A percentile compares a stretch with the other conserved stretches of the same genome.
Evolutionary conservation across 2,329 filamentous ascomycete genomes (phyloP).

Genomic region (Aulographum hederae): DNA sequence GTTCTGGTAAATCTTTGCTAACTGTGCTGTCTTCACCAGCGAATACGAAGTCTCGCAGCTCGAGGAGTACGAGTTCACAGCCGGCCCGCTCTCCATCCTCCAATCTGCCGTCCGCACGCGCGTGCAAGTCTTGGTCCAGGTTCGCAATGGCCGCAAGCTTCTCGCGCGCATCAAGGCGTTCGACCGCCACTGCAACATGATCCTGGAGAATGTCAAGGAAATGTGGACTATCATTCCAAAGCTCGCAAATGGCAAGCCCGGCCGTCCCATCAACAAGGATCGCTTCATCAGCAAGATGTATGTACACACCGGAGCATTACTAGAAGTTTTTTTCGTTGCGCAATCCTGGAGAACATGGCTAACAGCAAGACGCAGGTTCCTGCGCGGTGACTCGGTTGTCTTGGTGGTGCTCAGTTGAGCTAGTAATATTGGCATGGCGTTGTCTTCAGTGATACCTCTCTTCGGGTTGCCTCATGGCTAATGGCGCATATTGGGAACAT

Average conservation of each 20-base stretch:
- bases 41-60: constrained; percentile 80
- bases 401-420: constrained; percentile 47
- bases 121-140: constrained; percentile 89
- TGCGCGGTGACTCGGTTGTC: constrained; percentile 76
- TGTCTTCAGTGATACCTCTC: too few species aligned
- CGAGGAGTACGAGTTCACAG: constrained; percentile 64
- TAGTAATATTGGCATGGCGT: too few species aligned
- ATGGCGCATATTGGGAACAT: too few species aligned
- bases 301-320: constrained; percentile 16
- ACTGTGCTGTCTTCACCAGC: constrained; percentile 25
- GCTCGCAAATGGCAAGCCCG: constrained; percentile 71
- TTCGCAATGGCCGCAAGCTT: constrained; percentile 96
- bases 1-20: constrained; percentile 2
- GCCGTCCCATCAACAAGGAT: constrained; percentile 88
- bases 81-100: constrained; percentile 76
- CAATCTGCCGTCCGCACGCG: constrained; percentile 92
- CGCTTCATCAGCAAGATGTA: constrained; percentile 96
- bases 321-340: background rate
- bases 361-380: constrained; percentile 39
- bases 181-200: constrained; percentile 98
- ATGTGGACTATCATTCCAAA: constrained; percentile 97
- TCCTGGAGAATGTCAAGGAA: constrained; percentile 91
- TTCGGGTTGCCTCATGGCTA: too few species aligned
- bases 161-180: constrained; percentile 96
- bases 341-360: background rate